Conservation (phyloP, 75 land plant species). For the Cupressus sempervirens region DNA sequence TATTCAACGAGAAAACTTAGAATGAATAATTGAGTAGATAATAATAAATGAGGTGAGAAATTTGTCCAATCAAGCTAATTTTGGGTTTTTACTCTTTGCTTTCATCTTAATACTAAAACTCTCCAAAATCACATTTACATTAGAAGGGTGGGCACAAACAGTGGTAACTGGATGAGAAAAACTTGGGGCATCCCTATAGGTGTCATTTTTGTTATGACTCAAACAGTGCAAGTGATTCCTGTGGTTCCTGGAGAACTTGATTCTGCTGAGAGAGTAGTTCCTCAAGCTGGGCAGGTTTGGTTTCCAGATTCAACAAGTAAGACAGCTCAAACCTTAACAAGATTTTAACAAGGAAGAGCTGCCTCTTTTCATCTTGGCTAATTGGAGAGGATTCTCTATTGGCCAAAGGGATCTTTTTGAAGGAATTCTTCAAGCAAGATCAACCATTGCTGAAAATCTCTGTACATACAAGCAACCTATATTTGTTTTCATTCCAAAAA, state of each 20-base stretch:
- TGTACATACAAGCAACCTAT: conserved; percentile 91
- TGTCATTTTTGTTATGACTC: conserved; percentile 90
- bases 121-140: too few relatives aligned
- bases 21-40: too few relatives aligned
- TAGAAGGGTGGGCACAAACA: too few relatives aligned
- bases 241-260: conserved; percentile 98
- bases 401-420: conserved; percentile 98
- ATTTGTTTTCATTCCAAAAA: conserved; percentile 92
- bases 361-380: conserved; percentile 93
- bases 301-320: conserved; percentile 98
- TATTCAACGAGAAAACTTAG: too few relatives aligned
- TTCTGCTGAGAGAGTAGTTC: conserved; percentile 90
- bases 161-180: too few relatives aligned
- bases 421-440: conserved; percentile 97
- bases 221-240: conserved; percentile 93
- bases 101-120: too few relatives aligned
- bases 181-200: too few relatives aligned
- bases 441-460: conserved; percentile 93
- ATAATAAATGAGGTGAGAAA: too few relatives aligned
- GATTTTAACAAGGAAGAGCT: conserved; percentile 97
- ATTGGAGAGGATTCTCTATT: conserved; percentile 98
- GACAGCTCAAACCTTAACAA: conserved; percentile 82
- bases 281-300: conserved; percentile 99
- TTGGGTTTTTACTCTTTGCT: too few relatives aligned
- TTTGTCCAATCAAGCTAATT: too few relatives aligned